Conservation (phyloP, 164 flowering plant genomes). For the Vitis labrusca region DNA sequence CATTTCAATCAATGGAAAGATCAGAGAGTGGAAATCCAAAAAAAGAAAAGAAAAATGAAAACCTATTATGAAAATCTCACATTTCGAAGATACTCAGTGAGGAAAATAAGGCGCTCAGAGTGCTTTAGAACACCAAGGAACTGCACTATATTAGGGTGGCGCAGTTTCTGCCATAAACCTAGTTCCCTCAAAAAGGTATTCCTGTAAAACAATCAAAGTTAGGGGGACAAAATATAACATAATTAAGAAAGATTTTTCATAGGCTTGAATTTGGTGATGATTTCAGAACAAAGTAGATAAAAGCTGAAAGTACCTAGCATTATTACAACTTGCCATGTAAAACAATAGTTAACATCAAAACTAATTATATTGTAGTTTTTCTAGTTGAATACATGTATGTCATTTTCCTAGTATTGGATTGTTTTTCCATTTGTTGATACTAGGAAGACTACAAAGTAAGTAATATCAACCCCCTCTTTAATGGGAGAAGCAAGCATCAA, state of each 20-base stretch:
- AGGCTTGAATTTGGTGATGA: too few species aligned
- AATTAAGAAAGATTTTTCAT: too few species aligned
- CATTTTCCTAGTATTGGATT: too few species aligned
- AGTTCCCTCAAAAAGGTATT: slow-evolving; percentile 49
- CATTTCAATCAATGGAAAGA: slow-evolving; percentile 7
- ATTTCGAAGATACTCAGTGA: slow-evolving; percentile 60
- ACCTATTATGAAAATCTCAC: slow-evolving; percentile 23
- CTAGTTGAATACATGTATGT: not conserved
- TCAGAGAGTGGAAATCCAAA: slow-evolving; percentile 1
- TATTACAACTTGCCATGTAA: not conserved
- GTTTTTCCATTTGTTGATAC: too few species aligned
- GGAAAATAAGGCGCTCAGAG: slow-evolving; percentile 51
- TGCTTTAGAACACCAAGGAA: slow-evolving; percentile 60
- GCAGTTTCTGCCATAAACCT: slow-evolving; percentile 56
- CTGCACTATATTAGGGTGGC: slow-evolving; percentile 71
- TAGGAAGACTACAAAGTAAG: too few species aligned
- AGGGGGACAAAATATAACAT: not conserved
- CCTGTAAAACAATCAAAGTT: slow-evolving; percentile 22
- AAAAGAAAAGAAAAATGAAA: not conserved
- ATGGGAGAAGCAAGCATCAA: not conserved
- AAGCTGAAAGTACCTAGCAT: not conserved
- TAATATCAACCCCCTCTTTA: too few species aligned
- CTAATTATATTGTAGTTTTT: not conserved
- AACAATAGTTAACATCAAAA: not conserved
- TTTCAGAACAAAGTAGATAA: not conserved